Percentiles rank a stretch among this genome's conserved stretches.
Conservation (phyloP, 2,329 filamentous ascomycete genomes). For the Talaromyces sp. region DNA sequence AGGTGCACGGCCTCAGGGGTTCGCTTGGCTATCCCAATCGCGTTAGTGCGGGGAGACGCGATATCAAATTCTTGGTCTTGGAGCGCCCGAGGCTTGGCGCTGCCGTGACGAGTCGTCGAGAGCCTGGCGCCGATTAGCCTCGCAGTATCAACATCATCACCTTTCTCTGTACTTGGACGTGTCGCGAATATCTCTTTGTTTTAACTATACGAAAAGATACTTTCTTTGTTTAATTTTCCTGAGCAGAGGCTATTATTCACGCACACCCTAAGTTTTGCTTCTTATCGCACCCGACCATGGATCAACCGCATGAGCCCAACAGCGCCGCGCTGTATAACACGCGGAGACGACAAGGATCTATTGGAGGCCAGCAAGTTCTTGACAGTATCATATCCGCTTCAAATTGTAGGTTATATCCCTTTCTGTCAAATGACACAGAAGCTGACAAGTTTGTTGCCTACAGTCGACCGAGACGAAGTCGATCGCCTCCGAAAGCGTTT, state of each 20-base stretch:
- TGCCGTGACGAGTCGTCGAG: constrained; percentile 8
- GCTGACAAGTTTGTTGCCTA: constrained; percentile 8
- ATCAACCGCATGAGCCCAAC: constrained; percentile 31
- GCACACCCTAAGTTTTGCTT: neutral
- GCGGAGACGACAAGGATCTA: constrained; percentile 36
- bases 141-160: neutral
- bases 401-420: constrained; percentile 65
- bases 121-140: neutral
- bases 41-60: constrained; percentile 39
- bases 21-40: constrained; percentile 33
- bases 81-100: constrained; percentile 7
- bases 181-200: neutral
- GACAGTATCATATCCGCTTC: constrained; percentile 95
- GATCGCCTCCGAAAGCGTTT: constrained; percentile 94
- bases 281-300: constrained; percentile 20
- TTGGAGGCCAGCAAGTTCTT: constrained; percentile 63
- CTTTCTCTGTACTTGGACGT: neutral
- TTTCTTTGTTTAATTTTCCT: neutral
- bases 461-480: constrained; percentile 96
- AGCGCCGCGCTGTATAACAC: constrained; percentile 41
- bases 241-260: neutral
- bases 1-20: constrained; percentile 38
- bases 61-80: constrained; percentile 32
- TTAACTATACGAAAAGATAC: neutral
- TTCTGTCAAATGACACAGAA: neutral